phyloP scores from a whole-genome alignment of 2,329 filamentous ascomycete species.

The Zymoseptoria crescenta region DNA sequence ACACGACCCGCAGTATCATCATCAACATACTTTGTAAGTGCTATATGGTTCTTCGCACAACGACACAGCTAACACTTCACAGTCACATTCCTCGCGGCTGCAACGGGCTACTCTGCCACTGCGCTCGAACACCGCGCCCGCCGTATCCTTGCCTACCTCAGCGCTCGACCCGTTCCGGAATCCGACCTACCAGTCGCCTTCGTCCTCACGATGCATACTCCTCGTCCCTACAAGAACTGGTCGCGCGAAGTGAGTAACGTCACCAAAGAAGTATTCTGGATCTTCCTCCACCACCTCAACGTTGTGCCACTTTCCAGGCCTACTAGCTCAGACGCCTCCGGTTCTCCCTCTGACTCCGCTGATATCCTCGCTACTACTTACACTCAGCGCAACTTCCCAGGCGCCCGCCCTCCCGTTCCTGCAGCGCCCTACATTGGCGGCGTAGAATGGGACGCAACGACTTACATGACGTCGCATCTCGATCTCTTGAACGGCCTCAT shows the following conservation, averaged over 20 bases:
- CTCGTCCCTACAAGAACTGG: slow-evolving; percentile 87
- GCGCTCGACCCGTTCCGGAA: slow-evolving; percentile 72
- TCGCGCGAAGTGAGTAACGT: slow-evolving; percentile 86
- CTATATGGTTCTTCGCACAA: background rate
- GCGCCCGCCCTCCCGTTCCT: slow-evolving; percentile 78
- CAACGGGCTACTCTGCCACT: slow-evolving; percentile 37
- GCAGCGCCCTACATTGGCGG: slow-evolving; percentile 94
- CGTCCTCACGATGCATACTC: slow-evolving; percentile 78
- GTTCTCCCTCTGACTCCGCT: slow-evolving; percentile 12
- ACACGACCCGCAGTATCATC: slow-evolving; percentile 84
- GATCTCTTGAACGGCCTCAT: slow-evolving; percentile 88
- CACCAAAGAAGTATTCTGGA: slow-evolving; percentile 98
- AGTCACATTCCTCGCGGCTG: slow-evolving; percentile 72
- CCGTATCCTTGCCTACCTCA: slow-evolving; percentile 70
- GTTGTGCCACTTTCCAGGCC: slow-evolving; percentile 59
- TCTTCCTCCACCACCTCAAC: slow-evolving; percentile 91
- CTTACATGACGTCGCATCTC: slow-evolving; percentile 86
- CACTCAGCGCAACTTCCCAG: slow-evolving; percentile 67
- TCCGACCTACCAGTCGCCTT: slow-evolving; percentile 72
- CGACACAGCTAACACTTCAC: slow-evolving; percentile 5
- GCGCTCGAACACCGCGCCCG: slow-evolving; percentile 53
- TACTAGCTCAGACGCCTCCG: slow-evolving; percentile 19
- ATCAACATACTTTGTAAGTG: slow-evolving; percentile 65
- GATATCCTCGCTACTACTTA: slow-evolving; percentile 32
- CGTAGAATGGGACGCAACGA: slow-evolving; percentile 97